Evolutionary conservation across 345 rosid species (phyloP).

Genomic region (Populus ilicifolia): DNA sequence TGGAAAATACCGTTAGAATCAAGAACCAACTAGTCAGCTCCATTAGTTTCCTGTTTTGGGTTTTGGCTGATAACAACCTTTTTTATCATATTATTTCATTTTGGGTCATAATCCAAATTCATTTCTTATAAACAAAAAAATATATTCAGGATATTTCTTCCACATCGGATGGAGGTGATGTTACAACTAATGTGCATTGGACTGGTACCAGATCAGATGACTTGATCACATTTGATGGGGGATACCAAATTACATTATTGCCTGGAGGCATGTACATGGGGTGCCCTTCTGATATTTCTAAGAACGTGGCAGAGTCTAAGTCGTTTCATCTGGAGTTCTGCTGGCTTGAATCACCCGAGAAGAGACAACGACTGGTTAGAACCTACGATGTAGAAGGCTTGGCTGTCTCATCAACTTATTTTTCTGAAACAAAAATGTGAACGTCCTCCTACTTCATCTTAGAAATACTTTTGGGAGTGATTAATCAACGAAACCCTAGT

Average conservation of each 20-base stretch:
- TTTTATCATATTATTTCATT: background rate
- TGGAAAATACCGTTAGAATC: background rate
- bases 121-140: background rate
- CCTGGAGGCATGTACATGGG: slow-evolving; percentile 96
- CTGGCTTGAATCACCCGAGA: slow-evolving; percentile 66
- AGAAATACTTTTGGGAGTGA: background rate
- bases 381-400: slow-evolving; percentile 80
- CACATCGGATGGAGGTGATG: slow-evolving; percentile 28
- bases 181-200: slow-evolving; percentile 61
- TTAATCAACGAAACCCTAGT: background rate
- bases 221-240: slow-evolving; percentile 61
- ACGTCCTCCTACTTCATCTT: background rate
- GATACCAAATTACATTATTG: slow-evolving; percentile 62
- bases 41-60: background rate
- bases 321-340: slow-evolving; percentile 86
- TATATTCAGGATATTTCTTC: slow-evolving; percentile 50
- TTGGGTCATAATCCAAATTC: background rate
- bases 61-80: background rate
- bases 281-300: slow-evolving; percentile 62
- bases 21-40: background rate
- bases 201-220: slow-evolving; percentile 47
- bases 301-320: slow-evolving; percentile 58
- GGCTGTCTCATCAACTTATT: slow-evolving; percentile 80
- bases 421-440: slow-evolving; percentile 58
- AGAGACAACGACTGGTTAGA: slow-evolving; percentile 74